Evolutionary conservation across 768 basidiomycete genomes (phyloP), one percentile per base, ranked within the genome.

Genomic region (Russula virescens): DNA sequence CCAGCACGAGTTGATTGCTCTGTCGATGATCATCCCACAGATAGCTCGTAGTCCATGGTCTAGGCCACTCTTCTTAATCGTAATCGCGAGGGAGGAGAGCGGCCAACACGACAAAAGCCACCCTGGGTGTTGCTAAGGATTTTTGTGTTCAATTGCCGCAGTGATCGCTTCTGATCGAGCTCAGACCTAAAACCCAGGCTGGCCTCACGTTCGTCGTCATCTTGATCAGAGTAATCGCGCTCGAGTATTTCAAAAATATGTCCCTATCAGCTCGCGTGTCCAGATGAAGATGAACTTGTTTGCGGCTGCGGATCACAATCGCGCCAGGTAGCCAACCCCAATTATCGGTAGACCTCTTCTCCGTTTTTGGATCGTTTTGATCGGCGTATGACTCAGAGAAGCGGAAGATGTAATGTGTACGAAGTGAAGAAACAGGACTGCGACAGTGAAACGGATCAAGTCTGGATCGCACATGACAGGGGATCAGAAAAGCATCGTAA

Each of bases 131-230:
- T 46, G 45, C 6, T 53, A 21, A 31, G 35, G 5, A n/a, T n/a
- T n/a, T n/a, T n/a, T n/a, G n/a, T n/a, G n/a, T n/a, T n/a, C n/a
- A n/a, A n/a, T n/a, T n/a, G n/a, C n/a, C n/a, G n/a, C n/a, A n/a
- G n/a, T n/a, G 47, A 78, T 52, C 40, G 81, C 86, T 86, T 77
- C 67, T 89, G 51, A 31, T 52, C 57, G 55, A 52, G 26, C 34
- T 11, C 34, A 40, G 51, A 47, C 43, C 57, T 46, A 19, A 48
- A 25, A 38, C 5, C 18, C 13, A 34, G 40, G 34, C 46, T 46
- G 16, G 9, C 46, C 38, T 52, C 51, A 47, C 45, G 11, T 7
- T 42, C 45, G 46, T 58, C 50, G 13, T 50, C n/a, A 46, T 38
- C 35, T 21, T 52, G 34, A 45, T 25, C 25, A 19, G 35, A 45